Conservation (phyloP, 2,329 filamentous ascomycete species). For the Dothideomycetes sp. region DNA sequence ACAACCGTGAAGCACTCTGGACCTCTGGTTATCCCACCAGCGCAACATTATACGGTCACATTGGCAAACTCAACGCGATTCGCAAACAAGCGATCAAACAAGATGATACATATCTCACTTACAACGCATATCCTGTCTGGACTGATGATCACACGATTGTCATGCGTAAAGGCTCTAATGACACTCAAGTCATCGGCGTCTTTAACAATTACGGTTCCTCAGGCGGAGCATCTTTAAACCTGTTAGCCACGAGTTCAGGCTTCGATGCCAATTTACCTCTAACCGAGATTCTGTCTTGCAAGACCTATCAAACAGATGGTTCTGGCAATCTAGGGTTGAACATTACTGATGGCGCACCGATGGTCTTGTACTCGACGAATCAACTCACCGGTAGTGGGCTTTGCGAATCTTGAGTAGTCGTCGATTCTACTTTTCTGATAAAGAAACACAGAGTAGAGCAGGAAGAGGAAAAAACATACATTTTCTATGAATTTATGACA, state of each 20-base stretch:
- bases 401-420: slow-evolving; percentile 22
- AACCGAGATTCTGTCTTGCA: slow-evolving; percentile 39
- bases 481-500: too few relatives aligned
- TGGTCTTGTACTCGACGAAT: slow-evolving; percentile 32
- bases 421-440: too few relatives aligned
- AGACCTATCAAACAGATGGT: slow-evolving; percentile 32
- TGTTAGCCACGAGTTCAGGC: slow-evolving; percentile 17
- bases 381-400: slow-evolving; percentile 29
- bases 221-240: neutral
- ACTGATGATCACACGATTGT: slow-evolving; percentile 35
- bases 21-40: slow-evolving; percentile 30
- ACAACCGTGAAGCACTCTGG: slow-evolving; percentile 33
- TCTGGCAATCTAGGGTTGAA: slow-evolving; percentile 36
- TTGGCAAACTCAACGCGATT: slow-evolving; percentile 32
- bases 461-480: too few relatives aligned
- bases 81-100: slow-evolving; percentile 34
- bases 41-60: slow-evolving; percentile 32
- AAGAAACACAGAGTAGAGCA: too few relatives aligned
- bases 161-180: slow-evolving; percentile 35
- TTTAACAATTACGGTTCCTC: slow-evolving; percentile 33
- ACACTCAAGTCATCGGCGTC: slow-evolving; percentile 36
- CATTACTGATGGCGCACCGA: slow-evolving; percentile 36
- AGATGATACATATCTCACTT: slow-evolving; percentile 33
- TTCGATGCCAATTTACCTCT: slow-evolving; percentile 20
- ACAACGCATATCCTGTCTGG: slow-evolving; percentile 36